Evolutionary conservation across 2,329 filamentous ascomycete species (phyloP).

Genomic region (Diplodia corticola): DNA sequence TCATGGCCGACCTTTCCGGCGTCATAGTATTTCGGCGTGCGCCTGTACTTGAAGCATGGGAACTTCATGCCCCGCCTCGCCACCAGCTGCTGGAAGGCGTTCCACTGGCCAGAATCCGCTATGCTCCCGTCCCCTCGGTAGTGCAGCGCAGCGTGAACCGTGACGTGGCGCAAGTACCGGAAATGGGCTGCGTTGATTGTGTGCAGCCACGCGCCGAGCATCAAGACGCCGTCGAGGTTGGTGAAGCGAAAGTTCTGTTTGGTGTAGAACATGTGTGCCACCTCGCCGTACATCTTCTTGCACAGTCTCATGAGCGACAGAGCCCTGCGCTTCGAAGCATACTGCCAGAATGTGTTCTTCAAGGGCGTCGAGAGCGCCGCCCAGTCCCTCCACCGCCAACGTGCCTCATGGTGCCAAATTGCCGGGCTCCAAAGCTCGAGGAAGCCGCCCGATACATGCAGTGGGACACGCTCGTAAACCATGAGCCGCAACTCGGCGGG

Average conservation of each 20-base stretch:
- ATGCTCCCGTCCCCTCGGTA: neutral
- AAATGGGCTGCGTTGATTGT: constrained; percentile 3
- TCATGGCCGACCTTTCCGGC: neutral
- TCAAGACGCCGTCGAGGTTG: neutral
- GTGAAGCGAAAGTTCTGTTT: neutral
- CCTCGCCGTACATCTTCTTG: neutral
- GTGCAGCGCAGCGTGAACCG: neutral
- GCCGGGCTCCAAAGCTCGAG: neutral
- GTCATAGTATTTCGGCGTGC: neutral
- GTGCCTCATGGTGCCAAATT: too few species aligned
- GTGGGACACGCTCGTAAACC: neutral
- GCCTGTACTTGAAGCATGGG: neutral
- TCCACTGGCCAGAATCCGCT: neutral
- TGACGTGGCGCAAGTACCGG: constrained; percentile 15
- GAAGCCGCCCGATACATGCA: neutral
- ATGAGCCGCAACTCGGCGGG: constrained; percentile 18
- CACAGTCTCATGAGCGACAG: neutral
- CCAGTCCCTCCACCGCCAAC: neutral
- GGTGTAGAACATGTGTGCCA: neutral
- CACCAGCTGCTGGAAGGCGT: neutral
- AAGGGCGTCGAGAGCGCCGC: neutral
- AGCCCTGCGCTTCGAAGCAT: neutral
- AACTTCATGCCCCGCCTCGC: neutral
- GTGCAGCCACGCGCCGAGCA: neutral
- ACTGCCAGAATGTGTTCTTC: neutral